Evolutionary conservation across 805 yeast species (phyloP), one percentile per base, ranked within the genome.

Genomic region (Tetrapisispora arboricola): DNA sequence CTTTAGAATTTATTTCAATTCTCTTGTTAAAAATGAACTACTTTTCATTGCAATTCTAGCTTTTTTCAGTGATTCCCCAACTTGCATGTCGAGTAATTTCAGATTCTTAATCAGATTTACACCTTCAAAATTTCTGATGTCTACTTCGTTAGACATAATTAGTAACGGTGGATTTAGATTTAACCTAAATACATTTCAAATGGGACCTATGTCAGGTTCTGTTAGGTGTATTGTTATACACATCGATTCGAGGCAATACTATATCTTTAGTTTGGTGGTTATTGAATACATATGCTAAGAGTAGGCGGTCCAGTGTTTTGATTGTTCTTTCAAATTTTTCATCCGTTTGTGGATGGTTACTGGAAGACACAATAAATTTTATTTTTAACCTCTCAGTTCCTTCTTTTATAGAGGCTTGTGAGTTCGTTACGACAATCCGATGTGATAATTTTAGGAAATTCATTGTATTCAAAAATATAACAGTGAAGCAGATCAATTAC

Each of bases 381-480:
- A 22, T 22, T 6, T 10, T 10, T 22, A 22, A 22, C 6, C 25
- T 6, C 9, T 22, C 10, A 7, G 25, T 22, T 22, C 6, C 9
- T 10, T 22, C 25, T 7, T 22, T 22, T 10, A 22, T 22, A 22
- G 10, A 22, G 25, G 25, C 9, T 22, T 6, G 25, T 22, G 6
- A 22, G 6, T 22, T 10, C 3, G 18, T 13, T 6, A 21, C 10
- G 5, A 22, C 46, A n/a, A 18, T 41, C 41, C 15, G 38, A 19
- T 7, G 30, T 37, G 4, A 44, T 48, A 6, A 33, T 33, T 16
- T 26, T 12, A n/a, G 49, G 51, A 24, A 46, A 46, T 4, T 47
- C 46, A 33, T 50, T 48, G 30, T 43, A 45, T 4, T 40, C n/a
- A 24, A 49, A 47, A 13, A 45, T 32, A 27, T 36, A 44, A 2